Base-by-base conservation (phyloP, 2,329 filamentous ascomycete species). In the Neofusicoccum laricinum region DNA sequence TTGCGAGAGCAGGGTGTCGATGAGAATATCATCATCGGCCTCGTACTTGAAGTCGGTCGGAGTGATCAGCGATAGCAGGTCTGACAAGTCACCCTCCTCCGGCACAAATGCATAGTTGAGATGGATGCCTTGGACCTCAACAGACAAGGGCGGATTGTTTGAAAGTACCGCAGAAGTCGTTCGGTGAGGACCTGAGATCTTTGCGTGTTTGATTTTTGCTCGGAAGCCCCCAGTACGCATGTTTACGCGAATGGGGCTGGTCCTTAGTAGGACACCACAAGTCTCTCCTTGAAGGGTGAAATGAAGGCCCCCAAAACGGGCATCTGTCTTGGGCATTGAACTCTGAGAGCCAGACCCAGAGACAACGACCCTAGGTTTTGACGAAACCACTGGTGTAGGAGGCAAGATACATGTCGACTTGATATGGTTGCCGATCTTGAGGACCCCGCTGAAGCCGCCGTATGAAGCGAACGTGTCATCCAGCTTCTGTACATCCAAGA, bases 11-110 rank as follows among this genome's bases (percentile, higher is more conserved):
- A 99, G 82, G 0, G 92, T 97, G 70, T 98, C 94, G 21, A 99
- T 86, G 82, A 99, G 88, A 66, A 99, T 96, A 71, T 98, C 94
- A 70, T 97, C 92, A 66, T 96, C 91, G 51, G 88, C 87, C 66
- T 94, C 89, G 70, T 95, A 97, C 67, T 93, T 92, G 75, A 95
- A 88, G 68, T 93, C 95, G 0, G 93, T 97, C 0, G 95, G 96
- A 6, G 91, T 96, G 63, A 99, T 91, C 59, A 99, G 83, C 61
- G 91, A 89, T 0, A 99, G 80, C 1, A 99, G 83, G 38, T 89
- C 86, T 71, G 93, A 90, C 0, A 99, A 82, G 74, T 99, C 95
- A 17, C 84, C 81, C 69, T 96, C 89, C 66, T 89, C 89, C 0
- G 95, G 94, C 0, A 85, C 78, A 66, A 85, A 84, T 1, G 92